phyloP scores from a whole-genome alignment of 148 eudicot species.

The Spergularia bocconei region DNA sequence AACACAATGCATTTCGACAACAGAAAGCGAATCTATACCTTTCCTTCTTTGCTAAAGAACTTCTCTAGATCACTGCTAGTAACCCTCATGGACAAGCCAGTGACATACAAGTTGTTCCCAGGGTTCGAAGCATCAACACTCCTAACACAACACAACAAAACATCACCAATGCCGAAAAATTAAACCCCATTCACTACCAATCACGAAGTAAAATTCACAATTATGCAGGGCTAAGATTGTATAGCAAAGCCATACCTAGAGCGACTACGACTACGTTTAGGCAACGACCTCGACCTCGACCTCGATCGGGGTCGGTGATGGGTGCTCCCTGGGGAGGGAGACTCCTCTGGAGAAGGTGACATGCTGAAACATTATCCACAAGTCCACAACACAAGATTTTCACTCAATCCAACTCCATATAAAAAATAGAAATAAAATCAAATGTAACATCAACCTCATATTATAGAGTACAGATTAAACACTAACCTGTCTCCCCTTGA shows the following conservation, averaged over 20 bases:
- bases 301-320: slow-evolving; percentile 29
- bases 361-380: slow-evolving; percentile 26
- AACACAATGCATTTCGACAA: background rate
- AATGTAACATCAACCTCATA: background rate
- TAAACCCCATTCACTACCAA: slow-evolving; percentile 5
- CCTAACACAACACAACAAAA: slow-evolving; percentile 34
- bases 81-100: slow-evolving; percentile 69
- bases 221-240: background rate
- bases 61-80: slow-evolving; percentile 55
- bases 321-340: slow-evolving; percentile 30
- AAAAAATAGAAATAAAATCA: background rate
- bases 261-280: slow-evolving; percentile 50
- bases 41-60: slow-evolving; percentile 60
- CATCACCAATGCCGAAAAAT: background rate
- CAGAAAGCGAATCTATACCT: slow-evolving; percentile 37
- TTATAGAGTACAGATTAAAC: background rate
- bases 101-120: slow-evolving; percentile 72
- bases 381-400: background rate
- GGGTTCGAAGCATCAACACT: slow-evolving; percentile 52
- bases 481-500: slow-evolving; percentile 55
- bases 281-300: slow-evolving; percentile 35
- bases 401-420: background rate
- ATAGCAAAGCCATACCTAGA: slow-evolving; percentile 40
- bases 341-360: slow-evolving; percentile 44
- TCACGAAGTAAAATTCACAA: slow-evolving; percentile 7